Evolutionary conservation across 1,139 yeast species (phyloP), one percentile per base, ranked within the genome.

Genomic region (Zygoascus meyerae): DNA sequence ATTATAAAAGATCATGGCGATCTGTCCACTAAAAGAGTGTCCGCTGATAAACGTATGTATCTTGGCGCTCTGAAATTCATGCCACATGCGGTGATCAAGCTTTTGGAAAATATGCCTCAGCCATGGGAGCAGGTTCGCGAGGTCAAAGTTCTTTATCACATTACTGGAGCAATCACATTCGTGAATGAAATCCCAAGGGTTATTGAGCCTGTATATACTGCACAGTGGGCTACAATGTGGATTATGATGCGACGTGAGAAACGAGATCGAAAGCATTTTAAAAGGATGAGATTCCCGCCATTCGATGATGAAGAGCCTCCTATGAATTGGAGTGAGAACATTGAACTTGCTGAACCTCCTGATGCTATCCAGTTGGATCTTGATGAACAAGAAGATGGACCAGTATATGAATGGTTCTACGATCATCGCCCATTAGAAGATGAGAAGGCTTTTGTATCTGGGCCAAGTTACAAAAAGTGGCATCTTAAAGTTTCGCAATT

Each of bases 271-370:
- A 73, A 81, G 37, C 95, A 86, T 62, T 92, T 94, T 66, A 84
- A 87, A 58, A 75, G 99, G 57, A 82, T 92, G 85, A 74, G 89
- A 47, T 85, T 92, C 56, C 99, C 99, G 1, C 92, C 95, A 0
- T 89, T 92, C 68, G 98, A 94, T 65, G 99, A 94, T 61, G 98
- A 94, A 62, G 97, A 90, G 62, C 96, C 97, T 0, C 95, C 95
- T 0, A 64, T 90, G 37, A 80, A 83, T 52, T 92, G 89, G 83
- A 61, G 80, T 18, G 95, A 87, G 51, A 84, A 86, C 57, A 70
- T 89, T 16, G 85, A 86, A 51, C 83, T 79, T 29, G 66, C 80
- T 0, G 92, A 83, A 43, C 84, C 90, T 0, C 72, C 78, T 5
- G 90, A 83, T 32, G 74, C 92, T 0, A 78, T 90, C 29, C 78